Evolutionary conservation across 306 rosid species (phyloP), one percentile per base, ranked within the genome.

Genomic region (Begonia masoniana): DNA sequence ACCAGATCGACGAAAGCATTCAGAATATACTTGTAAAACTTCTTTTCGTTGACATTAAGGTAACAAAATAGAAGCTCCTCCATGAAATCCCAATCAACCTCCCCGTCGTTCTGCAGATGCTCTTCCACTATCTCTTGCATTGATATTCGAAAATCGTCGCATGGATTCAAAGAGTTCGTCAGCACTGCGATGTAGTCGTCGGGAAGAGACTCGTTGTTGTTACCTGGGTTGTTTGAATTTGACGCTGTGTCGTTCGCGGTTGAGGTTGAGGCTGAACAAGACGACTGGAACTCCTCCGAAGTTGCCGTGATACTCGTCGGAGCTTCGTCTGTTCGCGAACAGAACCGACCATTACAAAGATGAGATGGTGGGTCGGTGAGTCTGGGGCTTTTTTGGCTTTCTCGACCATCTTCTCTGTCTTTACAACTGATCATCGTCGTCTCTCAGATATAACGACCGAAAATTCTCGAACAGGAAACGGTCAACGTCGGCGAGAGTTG

Each of bases 11-110:
- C 82, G 52, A 82, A 89, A 11, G 94, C 95, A 51, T 77, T 67
- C 0, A 89, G 67, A 35, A 89, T 74, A 60, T 71, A 82, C 65
- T 65, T 78, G 62, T 75, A 65, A 2, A 75, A 74, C 24, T 73
- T 80, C 55, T 85, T 84, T 15, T 89, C 80, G 51, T 89, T 89
- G 6, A 82, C 26, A 43, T 74, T 85, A 0, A 89, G 61, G 51
- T 78, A 74, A 51, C 69, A 64, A 51, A 80, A 76, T 63, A 89
- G 59, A 56, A 89, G 78, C 64, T 89, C 91, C 31, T 78, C 80
- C 95, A 85, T 70, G 75, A 85, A 89, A 42, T 73, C 78, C 95
- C 97, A 89, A 52, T 89, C 94, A 5, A 89, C 78, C 12, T 13
- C 57, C 51, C 68, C 76, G 3, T 68, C 23, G 8, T 71, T 66